phyloP scores from a whole-genome alignment of 768 basidiomycete genomes.

The Xanthoconium stramineum region DNA sequence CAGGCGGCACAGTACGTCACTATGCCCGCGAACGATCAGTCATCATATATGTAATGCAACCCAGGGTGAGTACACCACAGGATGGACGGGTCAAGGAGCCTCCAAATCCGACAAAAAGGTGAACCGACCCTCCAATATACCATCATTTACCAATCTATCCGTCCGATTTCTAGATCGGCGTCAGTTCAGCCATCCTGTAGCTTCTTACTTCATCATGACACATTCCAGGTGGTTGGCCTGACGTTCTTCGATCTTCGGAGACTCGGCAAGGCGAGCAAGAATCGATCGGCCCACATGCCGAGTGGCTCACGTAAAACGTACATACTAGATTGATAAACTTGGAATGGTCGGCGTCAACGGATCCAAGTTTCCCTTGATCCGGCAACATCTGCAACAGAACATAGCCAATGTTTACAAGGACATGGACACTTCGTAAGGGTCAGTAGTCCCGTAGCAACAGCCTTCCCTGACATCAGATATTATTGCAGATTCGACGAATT shows the following conservation, averaged over 20 bases:
- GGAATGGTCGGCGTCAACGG: constrained; percentile 91
- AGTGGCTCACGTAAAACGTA: constrained; percentile 3
- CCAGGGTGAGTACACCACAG: constrained; percentile 90
- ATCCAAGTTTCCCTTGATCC: constrained; percentile 82
- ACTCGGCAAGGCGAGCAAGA: constrained; percentile 60
- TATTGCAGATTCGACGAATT: constrained; percentile 67
- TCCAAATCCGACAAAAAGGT: constrained; percentile 96
- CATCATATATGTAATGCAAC: not conserved
- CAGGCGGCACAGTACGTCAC: constrained; percentile 46
- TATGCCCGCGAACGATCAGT: not conserved
- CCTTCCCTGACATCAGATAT: not conserved
- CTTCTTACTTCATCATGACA: constrained; percentile 12
- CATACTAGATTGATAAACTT: constrained; percentile 58
- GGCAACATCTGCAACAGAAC: constrained; percentile 75
- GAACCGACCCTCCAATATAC: constrained; percentile 8
- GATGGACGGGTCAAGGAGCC: constrained; percentile 89
- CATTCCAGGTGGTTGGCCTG: constrained; percentile 73
- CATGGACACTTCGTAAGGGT: constrained; percentile 73
- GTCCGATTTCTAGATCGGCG: constrained; percentile 54
- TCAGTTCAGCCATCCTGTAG: constrained; percentile 32
- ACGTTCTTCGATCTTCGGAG: constrained; percentile 89
- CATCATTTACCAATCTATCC: not conserved
- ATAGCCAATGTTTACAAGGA: constrained; percentile 83
- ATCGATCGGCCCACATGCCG: constrained; percentile 3
- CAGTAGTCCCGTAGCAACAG: not conserved